These are phyloP conservation scores for Lavandula angustifolia DNA, from an alignment of 257 asterid species.

Conservation along the genomic window DNA sequence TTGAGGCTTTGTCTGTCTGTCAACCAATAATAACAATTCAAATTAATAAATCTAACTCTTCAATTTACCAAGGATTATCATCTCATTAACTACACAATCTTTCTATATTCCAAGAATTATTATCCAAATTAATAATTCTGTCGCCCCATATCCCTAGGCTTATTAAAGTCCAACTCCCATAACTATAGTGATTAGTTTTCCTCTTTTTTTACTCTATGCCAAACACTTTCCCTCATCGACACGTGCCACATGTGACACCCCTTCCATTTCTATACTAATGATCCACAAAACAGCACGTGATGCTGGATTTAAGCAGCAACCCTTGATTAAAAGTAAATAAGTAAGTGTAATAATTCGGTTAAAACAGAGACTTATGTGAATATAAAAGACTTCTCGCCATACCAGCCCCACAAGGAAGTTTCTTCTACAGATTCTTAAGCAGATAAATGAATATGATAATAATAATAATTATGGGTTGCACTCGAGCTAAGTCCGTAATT, in stretches of 20 bases:
- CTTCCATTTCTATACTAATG: conserved; percentile 22
- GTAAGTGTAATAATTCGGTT: neutral
- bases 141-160: conserved; percentile 8
- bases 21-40: conserved; percentile 34
- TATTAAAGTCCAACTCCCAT: conserved; percentile 22
- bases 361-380: neutral
- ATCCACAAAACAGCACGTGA: conserved; percentile 28
- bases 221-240: conserved; percentile 31
- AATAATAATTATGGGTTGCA: too few species aligned
- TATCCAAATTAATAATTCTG: conserved; percentile 2
- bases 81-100: neutral
- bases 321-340: neutral
- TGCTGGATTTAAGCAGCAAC: neutral
- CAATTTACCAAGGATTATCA: conserved; percentile 20
- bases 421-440: neutral
- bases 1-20: conserved; percentile 96
- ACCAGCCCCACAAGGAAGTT: conserved; percentile 18
- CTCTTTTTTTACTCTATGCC: conserved; percentile 22
- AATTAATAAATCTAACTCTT: neutral
- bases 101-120: conserved; percentile 9
- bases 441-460: too few species aligned
- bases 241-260: conserved; percentile 32
- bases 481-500: too few species aligned
- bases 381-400: neutral
- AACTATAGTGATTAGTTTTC: conserved; percentile 25